phyloP scores from a whole-genome alignment of 352 stramenopile genomes.

The Pythium volutum region DNA sequence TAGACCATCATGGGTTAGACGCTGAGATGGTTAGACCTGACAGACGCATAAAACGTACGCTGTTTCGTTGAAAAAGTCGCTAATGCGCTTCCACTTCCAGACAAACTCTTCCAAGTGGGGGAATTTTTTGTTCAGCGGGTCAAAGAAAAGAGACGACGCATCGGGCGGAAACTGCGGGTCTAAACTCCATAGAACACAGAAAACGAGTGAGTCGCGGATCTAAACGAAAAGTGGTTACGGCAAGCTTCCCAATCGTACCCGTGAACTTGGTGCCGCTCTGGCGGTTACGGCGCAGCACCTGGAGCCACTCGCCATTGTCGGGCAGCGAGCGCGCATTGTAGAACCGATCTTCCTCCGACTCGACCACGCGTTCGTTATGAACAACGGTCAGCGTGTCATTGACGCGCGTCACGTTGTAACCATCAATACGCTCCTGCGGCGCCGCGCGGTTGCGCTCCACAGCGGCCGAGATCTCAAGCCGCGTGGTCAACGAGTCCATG shows the following conservation, averaged over 20 bases:
- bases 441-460: slow-evolving; percentile 61
- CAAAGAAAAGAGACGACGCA: slow-evolving; percentile 60
- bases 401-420: slow-evolving; percentile 76
- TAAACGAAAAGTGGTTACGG: background rate
- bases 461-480: slow-evolving; percentile 66
- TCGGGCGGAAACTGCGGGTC: slow-evolving; percentile 79
- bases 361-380: slow-evolving; percentile 53
- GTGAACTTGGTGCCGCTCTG: slow-evolving; percentile 75
- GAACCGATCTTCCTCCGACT: slow-evolving; percentile 56
- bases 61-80: slow-evolving; percentile 82
- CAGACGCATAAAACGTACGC: slow-evolving; percentile 36
- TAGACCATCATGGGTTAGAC: background rate
- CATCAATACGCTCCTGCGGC: slow-evolving; percentile 50
- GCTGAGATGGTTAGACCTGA: background rate
- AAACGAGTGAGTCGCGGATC: background rate
- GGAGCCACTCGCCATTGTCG: slow-evolving; percentile 69
- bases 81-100: slow-evolving; percentile 83
- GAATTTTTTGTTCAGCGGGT: slow-evolving; percentile 61
- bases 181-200: slow-evolving; percentile 13
- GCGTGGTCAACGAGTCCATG: slow-evolving; percentile 73
- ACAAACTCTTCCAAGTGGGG: slow-evolving; percentile 74
- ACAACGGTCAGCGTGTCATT: slow-evolving; percentile 69
- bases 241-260: slow-evolving; percentile 24
- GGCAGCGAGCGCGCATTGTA: slow-evolving; percentile 66
- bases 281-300: slow-evolving; percentile 70